Evolutionary conservation across 2,329 filamentous ascomycete genomes (phyloP).

Genomic region (Sodiomyces alkalinus): DNA sequence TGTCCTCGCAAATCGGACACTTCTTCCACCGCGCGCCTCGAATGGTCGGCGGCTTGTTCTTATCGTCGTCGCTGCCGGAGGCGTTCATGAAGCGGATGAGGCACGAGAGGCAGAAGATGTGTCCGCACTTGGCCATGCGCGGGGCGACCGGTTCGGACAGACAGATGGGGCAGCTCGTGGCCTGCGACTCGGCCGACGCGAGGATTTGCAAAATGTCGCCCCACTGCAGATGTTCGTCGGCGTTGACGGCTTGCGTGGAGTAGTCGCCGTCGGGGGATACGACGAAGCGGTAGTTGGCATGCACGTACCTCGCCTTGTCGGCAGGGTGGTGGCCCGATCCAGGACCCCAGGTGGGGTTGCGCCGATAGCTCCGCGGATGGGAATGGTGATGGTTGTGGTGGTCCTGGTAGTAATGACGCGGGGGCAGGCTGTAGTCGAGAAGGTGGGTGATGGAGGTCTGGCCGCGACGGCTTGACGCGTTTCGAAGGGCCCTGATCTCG

Average conservation of each 20-base stretch:
- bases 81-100: slow-evolving; percentile 93
- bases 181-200: slow-evolving; percentile 78
- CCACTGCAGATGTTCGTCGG: slow-evolving; percentile 87
- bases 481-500: slow-evolving; percentile 50
- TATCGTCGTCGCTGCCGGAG: slow-evolving; percentile 54
- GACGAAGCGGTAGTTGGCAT: slow-evolving; percentile 95
- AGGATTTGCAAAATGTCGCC: slow-evolving; percentile 79
- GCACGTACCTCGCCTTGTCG: slow-evolving; percentile 81
- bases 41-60: too few species aligned
- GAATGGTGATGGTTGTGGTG: slow-evolving; percentile 34
- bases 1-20: slow-evolving; percentile 91
- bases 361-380: slow-evolving; percentile 42
- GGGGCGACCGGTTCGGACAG: slow-evolving; percentile 84
- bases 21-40: slow-evolving; percentile 78
- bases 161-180: slow-evolving; percentile 85
- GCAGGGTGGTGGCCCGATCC: slow-evolving; percentile 80
- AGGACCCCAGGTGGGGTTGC: slow-evolving; percentile 67
- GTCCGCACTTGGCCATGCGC: slow-evolving; percentile 91
- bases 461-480: slow-evolving; percentile 58
- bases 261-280: slow-evolving; percentile 75
- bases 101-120: slow-evolving; percentile 92
- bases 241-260: slow-evolving; percentile 63
- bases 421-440: slow-evolving; percentile 76
- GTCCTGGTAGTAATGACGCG: slow-evolving; percentile 49
- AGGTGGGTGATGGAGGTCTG: slow-evolving; percentile 96